These are phyloP conservation scores for Ogataea angusta DNA, from an alignment of 805 yeast species.

Conservation along the genomic window DNA sequence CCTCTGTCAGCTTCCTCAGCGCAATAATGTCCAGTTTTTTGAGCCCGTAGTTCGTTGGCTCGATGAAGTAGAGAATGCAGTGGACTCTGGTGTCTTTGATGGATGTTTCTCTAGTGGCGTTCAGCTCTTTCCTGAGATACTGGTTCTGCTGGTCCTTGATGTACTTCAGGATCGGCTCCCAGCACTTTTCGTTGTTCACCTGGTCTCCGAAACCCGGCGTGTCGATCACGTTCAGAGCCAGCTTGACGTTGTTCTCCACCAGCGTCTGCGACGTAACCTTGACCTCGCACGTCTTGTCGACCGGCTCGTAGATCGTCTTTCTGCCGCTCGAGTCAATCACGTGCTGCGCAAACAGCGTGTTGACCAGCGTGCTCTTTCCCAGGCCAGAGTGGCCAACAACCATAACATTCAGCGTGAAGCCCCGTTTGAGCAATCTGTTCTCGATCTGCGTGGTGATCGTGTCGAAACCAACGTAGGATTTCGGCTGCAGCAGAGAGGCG, in stretches of 20 bases:
- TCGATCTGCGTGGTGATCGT: conserved; percentile 95
- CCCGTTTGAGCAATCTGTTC: conserved; percentile 83
- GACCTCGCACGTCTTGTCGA: conserved; percentile 84
- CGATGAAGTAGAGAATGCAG: conserved; percentile 85
- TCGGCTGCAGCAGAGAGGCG: conserved; percentile 45
- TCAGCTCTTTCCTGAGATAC: conserved; percentile 87
- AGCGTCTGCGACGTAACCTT: conserved; percentile 65
- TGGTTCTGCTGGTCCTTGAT: conserved; percentile 93
- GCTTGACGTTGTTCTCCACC: conserved; percentile 81
- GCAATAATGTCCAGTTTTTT: conserved; percentile 79
- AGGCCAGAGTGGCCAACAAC: conserved; percentile 91
- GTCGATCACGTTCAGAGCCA: conserved; percentile 85
- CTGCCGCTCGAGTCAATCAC: conserved; percentile 75
- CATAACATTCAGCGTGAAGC: conserved; percentile 93
- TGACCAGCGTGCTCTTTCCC: conserved; percentile 89
- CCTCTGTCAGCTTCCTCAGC: conserved; percentile 78
- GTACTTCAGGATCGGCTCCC: conserved; percentile 94
- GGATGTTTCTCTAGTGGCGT: conserved; percentile 84
- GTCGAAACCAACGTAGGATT: conserved; percentile 90
- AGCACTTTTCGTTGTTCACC: conserved; percentile 89
- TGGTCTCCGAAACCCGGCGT: conserved; percentile 99
- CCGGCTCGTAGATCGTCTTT: conserved; percentile 61
- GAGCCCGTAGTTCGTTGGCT: conserved; percentile 86
- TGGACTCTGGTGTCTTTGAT: conserved; percentile 90
- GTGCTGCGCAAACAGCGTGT: conserved; percentile 84